phyloP scores from a whole-genome alignment of 352 stramenopile species.

The Phytophthora constricta region DNA sequence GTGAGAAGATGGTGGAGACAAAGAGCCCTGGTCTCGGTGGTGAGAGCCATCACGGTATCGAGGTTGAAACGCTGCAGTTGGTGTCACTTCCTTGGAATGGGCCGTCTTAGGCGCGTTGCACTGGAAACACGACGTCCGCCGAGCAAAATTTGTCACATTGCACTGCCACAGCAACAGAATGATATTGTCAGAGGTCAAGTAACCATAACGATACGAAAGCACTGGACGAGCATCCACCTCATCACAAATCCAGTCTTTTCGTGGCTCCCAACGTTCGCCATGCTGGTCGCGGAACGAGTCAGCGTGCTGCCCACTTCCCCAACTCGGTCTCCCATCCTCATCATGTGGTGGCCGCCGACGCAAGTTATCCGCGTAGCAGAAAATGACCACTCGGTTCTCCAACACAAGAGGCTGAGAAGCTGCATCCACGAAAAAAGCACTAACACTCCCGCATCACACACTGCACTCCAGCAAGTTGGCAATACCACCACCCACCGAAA shows the following conservation, averaged over 20 bases:
- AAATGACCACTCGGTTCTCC: conserved; percentile 44
- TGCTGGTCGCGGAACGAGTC: conserved; percentile 12
- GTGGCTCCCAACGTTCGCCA: conserved; percentile 35
- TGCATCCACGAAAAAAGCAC: conserved; percentile 24
- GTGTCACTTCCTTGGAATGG: conserved; percentile 45
- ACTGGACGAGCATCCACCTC: conserved; percentile 53
- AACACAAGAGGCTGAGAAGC: conserved; percentile 63
- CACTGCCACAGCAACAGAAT: conserved; percentile 60
- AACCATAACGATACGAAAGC: too few relatives aligned
- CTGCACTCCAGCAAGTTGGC: not conserved
- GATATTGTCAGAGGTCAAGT: not conserved
- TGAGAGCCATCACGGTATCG: conserved; percentile 6
- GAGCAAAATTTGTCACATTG: conserved; percentile 75
- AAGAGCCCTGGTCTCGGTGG: not conserved
- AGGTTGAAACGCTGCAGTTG: conserved; percentile 18
- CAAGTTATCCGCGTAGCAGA: conserved; percentile 60
- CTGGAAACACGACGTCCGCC: conserved; percentile 73
- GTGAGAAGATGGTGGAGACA: not conserved
- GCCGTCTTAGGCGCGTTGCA: conserved; percentile 55
- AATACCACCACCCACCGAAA: conserved; percentile 52
- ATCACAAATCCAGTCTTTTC: conserved; percentile 75
- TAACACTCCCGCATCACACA: too few relatives aligned
- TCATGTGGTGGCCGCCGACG: conserved; percentile 26
- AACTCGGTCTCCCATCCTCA: conserved; percentile 16
- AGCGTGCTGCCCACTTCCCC: conserved; percentile 6